Evolutionary conservation across 495 filamentous ascomycete genomes (phyloP), one percentile per base, ranked within the genome.

Genomic region (Aspergillus incahuasiensis): DNA sequence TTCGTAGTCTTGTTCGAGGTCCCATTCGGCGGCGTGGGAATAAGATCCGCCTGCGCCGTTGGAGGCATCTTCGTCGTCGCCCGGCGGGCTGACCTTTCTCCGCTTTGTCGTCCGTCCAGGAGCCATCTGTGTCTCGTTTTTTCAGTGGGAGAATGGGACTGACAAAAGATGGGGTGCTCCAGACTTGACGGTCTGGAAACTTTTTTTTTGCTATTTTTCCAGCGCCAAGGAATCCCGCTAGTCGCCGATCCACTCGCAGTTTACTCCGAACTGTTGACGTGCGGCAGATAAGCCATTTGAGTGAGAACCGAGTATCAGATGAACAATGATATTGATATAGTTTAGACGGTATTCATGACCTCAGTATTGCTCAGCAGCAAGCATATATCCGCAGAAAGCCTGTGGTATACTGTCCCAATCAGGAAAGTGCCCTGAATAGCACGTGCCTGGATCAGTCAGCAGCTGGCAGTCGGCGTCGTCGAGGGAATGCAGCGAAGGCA

Each of bases 1-100:
- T 71, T 96, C 92, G 77, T 97, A 98, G 63, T 86, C 83, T 61
- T 97, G 87, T 71, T 98, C 94, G 44, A 95, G 78, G 66, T 95
- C 81, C 94, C 94, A 97, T 66, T 79, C 72, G 38, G 76, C 69
- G 50, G 74, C 79, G 48, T 68, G 68, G 55, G 54, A 62, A 60
- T 69, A 66, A 45, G 77, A 76, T 25, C 75, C 71, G 50, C 55
- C 66, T 39, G 44, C 46, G 45, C 61, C 56, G 13, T 74, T 72
- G 1, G 68, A 65, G 40, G 73, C 63, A 15, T 69, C 65, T 5
- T 72, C 66, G 46, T 68, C 70, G 6, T 70, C 74, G 1, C 56
- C 68, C 25, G 81, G 73, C 48, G 82, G 82, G 46, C 77, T 83
- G 9, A 86, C 56, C 45, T 75, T 76, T 52, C 79, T 74, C 55